Base-by-base conservation (phyloP, 495 filamentous ascomycete species). In the Xylaria venustula region DNA sequence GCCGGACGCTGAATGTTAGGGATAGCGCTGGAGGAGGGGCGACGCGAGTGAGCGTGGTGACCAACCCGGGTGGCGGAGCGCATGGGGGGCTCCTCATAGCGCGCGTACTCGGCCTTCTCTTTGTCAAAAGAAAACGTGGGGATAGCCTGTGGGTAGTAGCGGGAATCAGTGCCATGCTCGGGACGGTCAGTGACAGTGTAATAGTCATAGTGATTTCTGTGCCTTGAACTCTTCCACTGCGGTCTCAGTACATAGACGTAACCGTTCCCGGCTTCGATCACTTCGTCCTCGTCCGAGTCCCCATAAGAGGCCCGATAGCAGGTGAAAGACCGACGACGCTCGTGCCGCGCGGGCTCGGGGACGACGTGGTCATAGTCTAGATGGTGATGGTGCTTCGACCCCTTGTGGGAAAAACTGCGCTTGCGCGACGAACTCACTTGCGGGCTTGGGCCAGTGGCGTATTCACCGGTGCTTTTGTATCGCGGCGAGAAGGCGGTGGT, bases 281-380 rank as follows among this genome's bases (percentile, higher is more conserved):
- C 71, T 72, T 85, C 82, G 75, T 84, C 82, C 75, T 84, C 81
- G 78, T 85, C 82, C 73, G 81, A 84, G 67, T 83, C 81, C 75
- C 78, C 81, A 80, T 82, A 73, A 67, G 79, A 77, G 76, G 81
- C 70, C 75, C 77, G 82, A 79, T 81, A 71, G 70, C 75, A 79
- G 73, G 81, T 78, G 70, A 73, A 79, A 20, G 79, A 82, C 67
- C 67, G 74, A 67, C 75, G 79, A 64, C 77, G 78, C 75, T 80
- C 78, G 73, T 69, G 74, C 71, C 30, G 6, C 47, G 17, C 17
- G 28, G 50, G 58, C 28, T 40, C 40, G 48, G 25, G 48, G 25
- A 30, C 22, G 36, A 25, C 28, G 32, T 61, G 40, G 52, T 56
- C 52, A 49, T 47, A 12, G 23, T 45, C 40, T 32, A 9, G n/a